These are phyloP conservation scores for Lathyrus sativus DNA, from an alignment of 306 rosid species.

Conservation along the genomic window DNA sequence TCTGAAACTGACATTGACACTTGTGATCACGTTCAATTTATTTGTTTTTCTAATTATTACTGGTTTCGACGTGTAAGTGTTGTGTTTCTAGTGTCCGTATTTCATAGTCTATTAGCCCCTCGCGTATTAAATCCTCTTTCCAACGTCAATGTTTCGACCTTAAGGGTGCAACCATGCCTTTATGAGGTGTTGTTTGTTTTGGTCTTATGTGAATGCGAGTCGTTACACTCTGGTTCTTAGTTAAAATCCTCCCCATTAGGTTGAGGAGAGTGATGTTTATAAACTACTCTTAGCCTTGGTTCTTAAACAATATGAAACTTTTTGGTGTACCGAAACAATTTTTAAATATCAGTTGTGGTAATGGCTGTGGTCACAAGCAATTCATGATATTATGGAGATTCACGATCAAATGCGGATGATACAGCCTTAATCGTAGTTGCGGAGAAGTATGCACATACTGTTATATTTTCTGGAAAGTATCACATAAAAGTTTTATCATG, in stretches of 20 bases:
- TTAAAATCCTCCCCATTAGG: background rate
- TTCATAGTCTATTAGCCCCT: background rate
- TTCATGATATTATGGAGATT: background rate
- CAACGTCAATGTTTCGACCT: background rate
- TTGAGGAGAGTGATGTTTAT: background rate
- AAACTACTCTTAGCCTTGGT: background rate
- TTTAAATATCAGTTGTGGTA: background rate
- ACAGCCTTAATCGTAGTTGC: background rate
- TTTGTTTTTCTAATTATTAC: too few relatives aligned
- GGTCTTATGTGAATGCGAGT: too few relatives aligned
- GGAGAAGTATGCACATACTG: background rate
- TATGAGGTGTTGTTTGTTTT: background rate
- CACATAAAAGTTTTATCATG: constrained; percentile 20
- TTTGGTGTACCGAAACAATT: background rate
- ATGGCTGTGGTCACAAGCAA: background rate
- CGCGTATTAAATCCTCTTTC: background rate
- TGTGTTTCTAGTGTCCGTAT: too few relatives aligned
- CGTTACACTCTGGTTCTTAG: background rate
- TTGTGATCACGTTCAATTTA: too few relatives aligned
- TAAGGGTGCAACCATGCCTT: background rate
- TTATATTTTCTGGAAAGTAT: background rate
- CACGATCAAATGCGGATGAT: background rate
- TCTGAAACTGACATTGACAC: too few relatives aligned
- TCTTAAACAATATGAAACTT: background rate
- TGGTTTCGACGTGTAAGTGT: too few relatives aligned